These are phyloP conservation scores for Triticum urartu DNA, from an alignment of 176 grass and related monocot genomes.

Conservation along the genomic window DNA sequence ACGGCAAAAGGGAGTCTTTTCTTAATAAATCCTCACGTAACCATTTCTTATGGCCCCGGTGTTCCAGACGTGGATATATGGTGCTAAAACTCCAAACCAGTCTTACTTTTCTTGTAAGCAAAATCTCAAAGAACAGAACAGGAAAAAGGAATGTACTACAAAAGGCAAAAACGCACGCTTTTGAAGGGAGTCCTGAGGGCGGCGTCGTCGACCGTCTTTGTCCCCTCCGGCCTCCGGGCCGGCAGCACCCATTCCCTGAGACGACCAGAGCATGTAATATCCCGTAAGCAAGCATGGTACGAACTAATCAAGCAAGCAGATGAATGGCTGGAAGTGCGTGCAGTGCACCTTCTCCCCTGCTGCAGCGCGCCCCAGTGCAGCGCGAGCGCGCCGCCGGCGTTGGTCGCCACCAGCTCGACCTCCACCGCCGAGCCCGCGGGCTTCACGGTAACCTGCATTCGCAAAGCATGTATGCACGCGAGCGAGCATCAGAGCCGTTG, in stretches of 20 bases:
- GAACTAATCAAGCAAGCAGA: not conserved
- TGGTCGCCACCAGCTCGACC: slow-evolving; percentile 53
- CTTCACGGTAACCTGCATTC: slow-evolving; percentile 34
- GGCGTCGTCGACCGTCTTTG: slow-evolving; percentile 43
- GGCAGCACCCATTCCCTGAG: slow-evolving; percentile 59
- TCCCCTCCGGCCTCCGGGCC: slow-evolving; percentile 45
- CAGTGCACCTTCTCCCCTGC: slow-evolving; percentile 26
- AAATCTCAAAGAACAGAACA: not conserved
- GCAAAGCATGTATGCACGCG: not conserved
- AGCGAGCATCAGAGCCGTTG: not conserved
- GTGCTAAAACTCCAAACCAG: not conserved
- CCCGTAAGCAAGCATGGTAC: not conserved
- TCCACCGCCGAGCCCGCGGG: slow-evolving; percentile 18
- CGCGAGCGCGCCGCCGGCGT: slow-evolving; percentile 33
- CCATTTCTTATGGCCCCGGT: not conserved
- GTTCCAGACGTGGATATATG: not conserved
- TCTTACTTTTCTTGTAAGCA: not conserved
- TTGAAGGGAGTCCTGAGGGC: slow-evolving; percentile 59
- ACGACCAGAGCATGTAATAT: not conserved
- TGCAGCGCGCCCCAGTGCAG: slow-evolving; percentile 64
- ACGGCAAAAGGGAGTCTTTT: no score
- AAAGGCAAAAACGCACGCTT: slow-evolving; percentile 27
- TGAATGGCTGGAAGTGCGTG: not conserved
- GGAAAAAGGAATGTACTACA: not conserved
- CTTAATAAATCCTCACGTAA: not conserved